These are phyloP conservation scores for Fraxinus baroniana DNA, from an alignment of 305 asterid species.

Conservation along the genomic window DNA sequence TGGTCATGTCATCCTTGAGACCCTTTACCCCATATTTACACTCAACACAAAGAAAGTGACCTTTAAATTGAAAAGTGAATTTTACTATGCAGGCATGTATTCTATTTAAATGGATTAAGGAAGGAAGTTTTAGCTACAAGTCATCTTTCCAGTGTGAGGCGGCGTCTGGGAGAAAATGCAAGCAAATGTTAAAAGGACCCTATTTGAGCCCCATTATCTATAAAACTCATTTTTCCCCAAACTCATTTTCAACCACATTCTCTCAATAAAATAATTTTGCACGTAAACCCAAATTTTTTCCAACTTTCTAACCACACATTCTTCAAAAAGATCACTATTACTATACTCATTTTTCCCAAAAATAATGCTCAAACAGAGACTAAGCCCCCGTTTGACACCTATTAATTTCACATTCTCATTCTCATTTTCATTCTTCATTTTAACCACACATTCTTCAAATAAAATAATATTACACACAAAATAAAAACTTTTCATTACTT, in stretches of 20 bases:
- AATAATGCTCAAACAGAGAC: not conserved
- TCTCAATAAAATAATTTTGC: not conserved
- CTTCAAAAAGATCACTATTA: not conserved
- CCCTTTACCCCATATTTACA: not conserved
- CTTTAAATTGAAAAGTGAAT: not conserved
- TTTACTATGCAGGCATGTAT: not conserved
- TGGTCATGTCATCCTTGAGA: not conserved
- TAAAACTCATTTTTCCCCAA: not conserved
- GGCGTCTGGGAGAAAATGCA: not conserved
- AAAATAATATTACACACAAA: too few relatives aligned
- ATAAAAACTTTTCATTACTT: too few relatives aligned
- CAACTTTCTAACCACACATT: not conserved
- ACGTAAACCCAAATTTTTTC: not conserved
- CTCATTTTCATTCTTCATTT: too few relatives aligned
- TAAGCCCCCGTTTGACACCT: too few relatives aligned
- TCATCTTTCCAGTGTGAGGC: too few relatives aligned
- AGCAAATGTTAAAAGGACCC: not conserved
- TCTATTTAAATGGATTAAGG: slow-evolving; percentile 1
- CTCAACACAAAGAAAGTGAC: not conserved
- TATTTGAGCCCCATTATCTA: not conserved
- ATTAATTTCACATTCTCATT: too few relatives aligned
- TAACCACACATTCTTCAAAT: too few relatives aligned
- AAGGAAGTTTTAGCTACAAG: not conserved
- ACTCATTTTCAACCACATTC: not conserved
- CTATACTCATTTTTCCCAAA: not conserved